These are phyloP conservation scores for Panaeolus cyanescens DNA, from an alignment of 768 basidiomycete species.

Conservation along the genomic window DNA sequence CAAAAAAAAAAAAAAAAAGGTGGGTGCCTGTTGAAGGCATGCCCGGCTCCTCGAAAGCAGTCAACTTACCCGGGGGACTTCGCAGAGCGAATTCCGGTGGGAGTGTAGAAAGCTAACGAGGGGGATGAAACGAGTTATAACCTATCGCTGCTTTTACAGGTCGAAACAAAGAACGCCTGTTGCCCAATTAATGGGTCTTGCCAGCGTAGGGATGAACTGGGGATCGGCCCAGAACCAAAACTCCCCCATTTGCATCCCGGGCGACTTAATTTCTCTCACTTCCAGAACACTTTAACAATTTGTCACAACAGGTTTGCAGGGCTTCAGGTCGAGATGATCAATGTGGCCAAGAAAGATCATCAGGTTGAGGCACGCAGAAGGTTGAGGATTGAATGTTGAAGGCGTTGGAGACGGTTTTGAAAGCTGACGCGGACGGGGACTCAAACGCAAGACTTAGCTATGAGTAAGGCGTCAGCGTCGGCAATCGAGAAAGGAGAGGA, in stretches of 20 bases:
- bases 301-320: background rate
- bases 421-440: too few species aligned
- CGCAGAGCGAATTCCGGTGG: background rate
- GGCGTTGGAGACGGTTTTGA: too few species aligned
- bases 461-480: too few species aligned
- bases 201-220: background rate
- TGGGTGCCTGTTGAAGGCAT: too few species aligned
- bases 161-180: background rate
- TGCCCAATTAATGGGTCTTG: background rate
- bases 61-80: background rate
- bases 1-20: too few species aligned
- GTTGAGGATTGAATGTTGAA: too few species aligned
- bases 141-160: constrained; percentile 1
- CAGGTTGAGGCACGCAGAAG: too few species aligned
- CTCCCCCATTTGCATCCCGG: background rate
- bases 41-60: background rate
- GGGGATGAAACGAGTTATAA: background rate
- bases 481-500: too few species aligned
- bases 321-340: background rate
- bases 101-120: background rate
- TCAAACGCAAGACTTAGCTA: too few species aligned
- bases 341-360: too few species aligned
- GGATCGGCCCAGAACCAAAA: background rate
- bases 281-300: background rate
- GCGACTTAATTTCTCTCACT: background rate